Percentiles rank a stretch among this genome's conserved stretches.
Conservation (phyloP, 495 filamentous ascomycete genomes). For the Tuber microsphaerosporum region DNA sequence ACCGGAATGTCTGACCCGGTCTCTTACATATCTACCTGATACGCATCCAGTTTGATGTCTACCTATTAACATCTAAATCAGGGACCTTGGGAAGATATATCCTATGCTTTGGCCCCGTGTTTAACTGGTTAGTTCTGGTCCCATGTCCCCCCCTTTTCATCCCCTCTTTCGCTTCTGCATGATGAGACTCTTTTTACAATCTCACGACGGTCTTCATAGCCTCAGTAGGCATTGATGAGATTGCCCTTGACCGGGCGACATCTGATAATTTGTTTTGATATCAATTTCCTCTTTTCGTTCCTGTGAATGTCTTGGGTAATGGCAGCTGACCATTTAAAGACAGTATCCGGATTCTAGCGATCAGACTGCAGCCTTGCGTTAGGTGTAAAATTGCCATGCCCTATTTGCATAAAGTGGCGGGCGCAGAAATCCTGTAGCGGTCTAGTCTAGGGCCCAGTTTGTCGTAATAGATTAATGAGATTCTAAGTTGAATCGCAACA, state of each 20-base stretch:
- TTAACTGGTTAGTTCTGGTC: slow-evolving; percentile 40
- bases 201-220: slow-evolving; percentile 99
- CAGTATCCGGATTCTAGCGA: neutral
- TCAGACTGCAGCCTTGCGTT: neutral
- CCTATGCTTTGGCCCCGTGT: slow-evolving; percentile 37
- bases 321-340: neutral
- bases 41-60: neutral
- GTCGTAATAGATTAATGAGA: neutral
- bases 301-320: neutral
- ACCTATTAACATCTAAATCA: neutral
- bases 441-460: neutral
- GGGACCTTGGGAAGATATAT: slow-evolving; percentile 2
- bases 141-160: slow-evolving; percentile 12
- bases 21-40: slow-evolving; percentile 12
- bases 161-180: slow-evolving; percentile 51
- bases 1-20: slow-evolving; percentile 45
- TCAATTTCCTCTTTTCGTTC: slow-evolving; percentile 9
- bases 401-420: neutral
- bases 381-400: neutral
- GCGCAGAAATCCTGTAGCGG: neutral
- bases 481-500: neutral
- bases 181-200: slow-evolving; percentile 58
- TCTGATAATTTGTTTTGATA: slow-evolving; percentile 52
- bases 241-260: slow-evolving; percentile 73
- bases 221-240: slow-evolving; percentile 76